Base-by-base conservation (phyloP, 1,139 yeast genomes). In the Maudiozyma humilis region DNA sequence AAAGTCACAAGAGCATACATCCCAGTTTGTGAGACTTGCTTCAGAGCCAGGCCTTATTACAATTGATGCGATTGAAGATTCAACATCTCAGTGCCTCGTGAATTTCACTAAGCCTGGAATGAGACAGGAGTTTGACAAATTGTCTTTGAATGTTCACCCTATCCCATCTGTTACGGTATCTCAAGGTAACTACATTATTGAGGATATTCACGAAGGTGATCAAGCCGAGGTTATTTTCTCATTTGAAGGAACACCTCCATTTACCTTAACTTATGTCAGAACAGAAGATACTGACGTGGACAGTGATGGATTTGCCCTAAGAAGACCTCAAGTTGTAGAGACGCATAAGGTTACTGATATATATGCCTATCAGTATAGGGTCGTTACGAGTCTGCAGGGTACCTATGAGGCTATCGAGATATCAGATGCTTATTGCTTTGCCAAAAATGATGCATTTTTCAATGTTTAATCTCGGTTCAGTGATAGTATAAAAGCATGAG, bases 151-250 rank as follows among this genome's bases (percentile, higher is more conserved):
- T 5, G 75, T 91, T 14, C 89, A 86, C 56, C 87, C 83, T 29
- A 72, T 89, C 33, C 99, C 99, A 10, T 81, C 95, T 0, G 96
- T 89, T n/a, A 88, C 82, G 50, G 79, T 89, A 14, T 78, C 82
- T 38, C 85, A 82, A 55, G 95, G 95, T 34, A 82, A 79, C 45
- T 71, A 77, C 20, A 68, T 81, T n/a, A 76, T 82, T 44, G 82
- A 76, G 53, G 93, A 87, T 60, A 83, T 91, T 38, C 95, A 88
- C 55, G 95, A 87, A 59, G 98, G 97, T 39, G 93, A 83, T 48
- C 81, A 79, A 57, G 82, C 84, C 1, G 91, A 82, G 56, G 75
- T 84, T 44, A 71, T 70, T 2, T 82, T 84, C 59, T 70, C 76
- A 13, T 79, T 84, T 53, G 72, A 73, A 29, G 93, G 93, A 20